Base-by-base conservation (phyloP, 2,329 filamentous ascomycete species). In the Arthrobotrys entomopaga region DNA sequence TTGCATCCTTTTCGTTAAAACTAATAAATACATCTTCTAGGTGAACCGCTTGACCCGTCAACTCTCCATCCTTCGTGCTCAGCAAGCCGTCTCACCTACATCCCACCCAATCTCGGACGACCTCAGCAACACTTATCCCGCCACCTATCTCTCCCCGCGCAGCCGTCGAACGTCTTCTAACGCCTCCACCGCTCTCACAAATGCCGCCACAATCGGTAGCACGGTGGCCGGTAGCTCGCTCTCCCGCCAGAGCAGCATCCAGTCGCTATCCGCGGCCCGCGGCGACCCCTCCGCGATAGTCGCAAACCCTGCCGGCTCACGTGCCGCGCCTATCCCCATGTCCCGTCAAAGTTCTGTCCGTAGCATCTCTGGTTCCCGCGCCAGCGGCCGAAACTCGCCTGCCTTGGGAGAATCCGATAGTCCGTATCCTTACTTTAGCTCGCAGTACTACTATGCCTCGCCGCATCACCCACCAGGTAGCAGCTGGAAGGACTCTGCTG, bases 11-110 rank as follows among this genome's bases (percentile, higher is more conserved):
- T n/a, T 26, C 40, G 11, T 22, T 19, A 6, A 15, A 26, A 11
- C 38, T 60, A 34, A 54, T 16, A 19, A 48, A 7, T 38, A 29
- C 43, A 49, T 11, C 10, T 11, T 13, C 49, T 80, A 94, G 92
- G 91, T 97, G 74, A 98, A 98, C 83, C 92, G 94, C 38, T 86
- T 98, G 34, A 96, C 92, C 0, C 90, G 94, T 67, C 94, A 98
- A 81, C 88, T 98, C 40, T 89, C 90, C 15, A 85, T 92, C 60
- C 88, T 98, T n/a, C 91, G 93, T 64, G 86, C 87, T 29, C 86
- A 87, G 22, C 87, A 90, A 70, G 90, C 90, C 79, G 87, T 87
- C 5, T 90, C 88, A 0, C 87, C 88, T 29, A 87, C 85, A 3
- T 81, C 87, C n/a, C 90, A 88, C n/a, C 71, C 65, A 13, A 70